Percentiles rank a stretch among this genome's conserved stretches.
Conservation (phyloP, 805 yeast species). For the Candida caryicola region DNA sequence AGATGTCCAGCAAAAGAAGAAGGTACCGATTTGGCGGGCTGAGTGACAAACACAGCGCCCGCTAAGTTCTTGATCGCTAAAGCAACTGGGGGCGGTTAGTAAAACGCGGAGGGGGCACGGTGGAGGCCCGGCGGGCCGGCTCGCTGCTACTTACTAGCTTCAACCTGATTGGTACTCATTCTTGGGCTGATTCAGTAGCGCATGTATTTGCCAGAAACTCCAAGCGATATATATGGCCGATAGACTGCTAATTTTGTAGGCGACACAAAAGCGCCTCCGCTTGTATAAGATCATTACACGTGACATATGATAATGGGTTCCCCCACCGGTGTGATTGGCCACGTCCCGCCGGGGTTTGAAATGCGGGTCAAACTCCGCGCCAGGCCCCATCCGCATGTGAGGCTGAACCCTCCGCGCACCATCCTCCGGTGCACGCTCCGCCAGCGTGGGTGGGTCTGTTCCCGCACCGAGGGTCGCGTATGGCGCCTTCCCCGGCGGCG, state of each 20-base stretch:
- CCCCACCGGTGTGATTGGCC: conserved; percentile 5
- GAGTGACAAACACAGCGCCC: conserved; percentile 43
- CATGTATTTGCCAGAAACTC: background rate
- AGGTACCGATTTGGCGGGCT: conserved; percentile 44
- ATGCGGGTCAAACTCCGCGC: background rate
- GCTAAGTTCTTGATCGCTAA: conserved; percentile 23
- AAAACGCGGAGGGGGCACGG: background rate
- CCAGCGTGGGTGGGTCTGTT: too few relatives aligned
- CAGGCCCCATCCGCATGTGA: too few relatives aligned
- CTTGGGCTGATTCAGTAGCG: background rate
- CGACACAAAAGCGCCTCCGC: background rate
- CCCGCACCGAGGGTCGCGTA: background rate
- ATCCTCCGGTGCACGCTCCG: too few relatives aligned
- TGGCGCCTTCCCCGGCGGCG: background rate
- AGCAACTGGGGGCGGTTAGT: conserved; percentile 24
- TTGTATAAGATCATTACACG: conserved; percentile 14
- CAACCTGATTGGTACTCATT: conserved; percentile 13
- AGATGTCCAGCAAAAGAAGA: conserved; percentile 28
- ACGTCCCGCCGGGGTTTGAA: background rate
- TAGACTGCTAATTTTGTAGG: background rate
- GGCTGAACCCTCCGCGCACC: too few relatives aligned
- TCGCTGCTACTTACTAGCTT: conserved; percentile 8
- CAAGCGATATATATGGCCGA: background rate
- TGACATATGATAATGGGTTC: conserved; percentile 12
- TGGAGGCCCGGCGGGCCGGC: background rate